Evolutionary conservation across 164 flowering plant species (phyloP).

Genomic region (Vitis labrusca): DNA sequence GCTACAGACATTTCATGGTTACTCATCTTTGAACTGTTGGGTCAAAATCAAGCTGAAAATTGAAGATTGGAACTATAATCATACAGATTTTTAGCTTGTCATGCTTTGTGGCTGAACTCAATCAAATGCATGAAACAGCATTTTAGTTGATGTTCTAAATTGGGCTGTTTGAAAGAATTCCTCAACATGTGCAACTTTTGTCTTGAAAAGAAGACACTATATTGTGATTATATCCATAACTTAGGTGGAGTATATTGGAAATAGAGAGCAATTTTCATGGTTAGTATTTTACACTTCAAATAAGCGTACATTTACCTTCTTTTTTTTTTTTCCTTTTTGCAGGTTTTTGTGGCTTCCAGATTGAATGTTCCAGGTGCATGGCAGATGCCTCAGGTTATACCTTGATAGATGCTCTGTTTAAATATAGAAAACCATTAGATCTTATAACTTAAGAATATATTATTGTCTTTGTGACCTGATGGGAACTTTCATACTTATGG

Average conservation of each 20-base stretch:
- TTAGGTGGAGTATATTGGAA: neutral
- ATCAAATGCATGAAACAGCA: neutral
- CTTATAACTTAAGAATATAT: no score
- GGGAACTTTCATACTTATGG: no score
- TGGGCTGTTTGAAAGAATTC: neutral
- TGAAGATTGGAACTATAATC: neutral
- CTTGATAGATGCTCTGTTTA: neutral
- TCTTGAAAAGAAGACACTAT: neutral
- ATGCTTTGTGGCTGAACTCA: neutral
- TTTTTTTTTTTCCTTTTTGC: constrained; percentile 21
- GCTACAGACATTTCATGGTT: neutral
- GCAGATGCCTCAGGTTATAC: constrained; percentile 97
- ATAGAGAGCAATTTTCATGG: neutral
- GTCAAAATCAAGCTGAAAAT: neutral
- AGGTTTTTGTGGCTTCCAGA: constrained; percentile 94
- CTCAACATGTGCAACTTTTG: neutral
- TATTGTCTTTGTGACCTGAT: no score
- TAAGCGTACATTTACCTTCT: neutral
- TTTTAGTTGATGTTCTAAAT: neutral
- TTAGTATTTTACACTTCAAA: neutral
- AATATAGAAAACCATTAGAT: no score
- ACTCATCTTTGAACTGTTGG: no score
- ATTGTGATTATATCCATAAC: neutral
- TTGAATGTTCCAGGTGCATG: constrained; percentile 98
- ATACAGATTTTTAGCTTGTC: neutral